Percentiles rank a stretch among this genome's conserved stretches.
phyloP scores from a whole-genome alignment of 1,284 basidiomycete genomes.

The Trametes hirsuta region DNA sequence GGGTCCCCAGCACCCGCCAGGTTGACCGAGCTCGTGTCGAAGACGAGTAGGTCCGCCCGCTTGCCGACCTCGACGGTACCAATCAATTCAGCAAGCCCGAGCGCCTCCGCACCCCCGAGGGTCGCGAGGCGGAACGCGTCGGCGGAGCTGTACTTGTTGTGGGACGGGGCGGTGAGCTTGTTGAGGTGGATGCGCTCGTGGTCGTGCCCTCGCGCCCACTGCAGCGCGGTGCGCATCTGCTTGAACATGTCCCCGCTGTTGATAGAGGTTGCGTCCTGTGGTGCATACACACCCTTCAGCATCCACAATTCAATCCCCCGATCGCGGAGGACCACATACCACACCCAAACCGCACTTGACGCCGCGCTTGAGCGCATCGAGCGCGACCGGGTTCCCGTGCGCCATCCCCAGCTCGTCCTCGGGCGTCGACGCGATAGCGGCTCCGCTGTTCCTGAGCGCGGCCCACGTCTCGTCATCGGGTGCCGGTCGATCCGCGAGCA shows the following conservation, averaged over 20 bases:
- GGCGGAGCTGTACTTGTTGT: conserved; percentile 32
- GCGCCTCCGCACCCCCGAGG: conserved; percentile 37
- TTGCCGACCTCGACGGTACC: conserved; percentile 40
- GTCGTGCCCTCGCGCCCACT: conserved; percentile 35
- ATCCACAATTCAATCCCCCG: too few relatives aligned
- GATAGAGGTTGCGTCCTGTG: conserved; percentile 34
- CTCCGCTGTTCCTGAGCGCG: conserved; percentile 33
- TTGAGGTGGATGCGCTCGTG: conserved; percentile 29
- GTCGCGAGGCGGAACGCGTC: conserved; percentile 40
- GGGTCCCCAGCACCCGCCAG: conserved; percentile 35
- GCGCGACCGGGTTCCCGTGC: conserved; percentile 36
- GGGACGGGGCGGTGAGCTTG: conserved; percentile 24
- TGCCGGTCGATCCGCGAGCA: conserved; percentile 30
- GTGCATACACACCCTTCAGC: background rate
- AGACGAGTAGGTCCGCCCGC: conserved; percentile 37
- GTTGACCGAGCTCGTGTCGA: conserved; percentile 36
- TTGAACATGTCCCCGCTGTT: conserved; percentile 40
- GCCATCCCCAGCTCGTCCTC: conserved; percentile 41
- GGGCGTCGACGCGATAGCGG: conserved; percentile 37
- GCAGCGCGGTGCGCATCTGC: conserved; percentile 38
- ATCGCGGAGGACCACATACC: conserved; percentile 20
- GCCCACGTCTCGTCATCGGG: conserved; percentile 37
- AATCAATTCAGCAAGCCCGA: conserved; percentile 32
- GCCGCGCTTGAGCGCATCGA: conserved; percentile 37
- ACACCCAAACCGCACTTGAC: conserved; percentile 38